Percentiles rank a stretch among this genome's conserved stretches.
phyloP scores from a whole-genome alignment of 306 rosid species.

The Quillaja saponaria region DNA sequence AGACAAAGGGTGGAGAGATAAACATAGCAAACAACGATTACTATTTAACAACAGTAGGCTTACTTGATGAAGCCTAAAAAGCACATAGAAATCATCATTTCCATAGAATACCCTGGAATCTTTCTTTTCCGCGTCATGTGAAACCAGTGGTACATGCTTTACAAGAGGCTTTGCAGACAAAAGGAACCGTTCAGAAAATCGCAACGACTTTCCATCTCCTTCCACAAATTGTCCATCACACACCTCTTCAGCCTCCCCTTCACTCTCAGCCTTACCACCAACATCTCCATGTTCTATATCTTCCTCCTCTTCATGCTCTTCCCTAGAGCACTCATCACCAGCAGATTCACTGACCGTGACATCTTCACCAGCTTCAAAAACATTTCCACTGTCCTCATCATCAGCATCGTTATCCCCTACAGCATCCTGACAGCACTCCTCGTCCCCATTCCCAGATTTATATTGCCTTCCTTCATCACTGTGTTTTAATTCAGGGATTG shows the following conservation, averaged over 20 bases:
- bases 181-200: conserved; percentile 73
- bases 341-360: conserved; percentile 91
- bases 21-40: neutral
- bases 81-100: conserved; percentile 85
- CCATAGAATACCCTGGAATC: conserved; percentile 76
- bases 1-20: neutral
- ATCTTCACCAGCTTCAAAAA: conserved; percentile 88
- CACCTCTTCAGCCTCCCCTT: conserved; percentile 91
- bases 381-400: conserved; percentile 91
- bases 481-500: conserved; percentile 48
- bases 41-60: conserved; percentile 27
- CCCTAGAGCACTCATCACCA: conserved; percentile 84
- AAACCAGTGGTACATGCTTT: conserved; percentile 62
- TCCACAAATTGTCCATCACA: conserved; percentile 64
- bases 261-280: conserved; percentile 94
- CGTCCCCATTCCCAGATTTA: conserved; percentile 58
- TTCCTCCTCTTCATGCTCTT: conserved; percentile 78
- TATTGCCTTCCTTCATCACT: conserved; percentile 49
- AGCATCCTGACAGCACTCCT: conserved; percentile 47
- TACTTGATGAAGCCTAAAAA: conserved; percentile 97
- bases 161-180: conserved; percentile 80
- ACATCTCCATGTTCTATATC: conserved; percentile 73
- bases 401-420: conserved; percentile 87
- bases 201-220: conserved; percentile 64
- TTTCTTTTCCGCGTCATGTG: conserved; percentile 52